A percentile compares a stretch with the other conserved stretches of the same genome.
Conservation (phyloP, 1,284 basidiomycete genomes). For the Xerocomus minutiporus region DNA sequence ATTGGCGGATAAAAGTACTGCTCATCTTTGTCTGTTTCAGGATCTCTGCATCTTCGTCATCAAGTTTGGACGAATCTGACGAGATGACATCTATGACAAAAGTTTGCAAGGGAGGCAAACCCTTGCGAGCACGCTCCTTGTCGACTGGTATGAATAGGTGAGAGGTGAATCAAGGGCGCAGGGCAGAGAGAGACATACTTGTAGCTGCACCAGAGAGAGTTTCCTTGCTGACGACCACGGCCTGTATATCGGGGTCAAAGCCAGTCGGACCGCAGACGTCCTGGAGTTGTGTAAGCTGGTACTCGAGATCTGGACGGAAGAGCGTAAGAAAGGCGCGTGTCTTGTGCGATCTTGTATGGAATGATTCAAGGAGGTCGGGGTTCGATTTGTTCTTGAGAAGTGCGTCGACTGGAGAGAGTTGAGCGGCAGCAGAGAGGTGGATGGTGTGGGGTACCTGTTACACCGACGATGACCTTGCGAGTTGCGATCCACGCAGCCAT, state of each 20-base stretch:
- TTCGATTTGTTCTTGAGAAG: constrained; percentile 76
- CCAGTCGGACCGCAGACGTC: constrained; percentile 89
- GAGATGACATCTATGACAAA: constrained; percentile 89
- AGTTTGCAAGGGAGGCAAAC: constrained; percentile 57
- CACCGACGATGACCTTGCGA: constrained; percentile 82
- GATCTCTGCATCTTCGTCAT: constrained; percentile 58
- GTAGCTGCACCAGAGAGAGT: constrained; percentile 71
- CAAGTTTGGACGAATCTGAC: constrained; percentile 49
- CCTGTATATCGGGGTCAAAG: constrained; percentile 80
- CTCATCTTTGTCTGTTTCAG: constrained; percentile 82
- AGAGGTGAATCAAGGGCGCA: neutral
- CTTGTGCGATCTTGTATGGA: constrained; percentile 50
- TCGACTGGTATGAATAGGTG: constrained; percentile 47
- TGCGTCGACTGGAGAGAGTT: constrained; percentile 50
- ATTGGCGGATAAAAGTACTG: constrained; percentile 83
- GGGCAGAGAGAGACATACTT: constrained; percentile 42
- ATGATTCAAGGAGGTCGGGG: constrained; percentile 64
- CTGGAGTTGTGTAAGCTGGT: constrained; percentile 66
- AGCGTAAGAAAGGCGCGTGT: constrained; percentile 63
- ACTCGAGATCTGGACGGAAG: constrained; percentile 60
- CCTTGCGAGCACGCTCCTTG: constrained; percentile 49
- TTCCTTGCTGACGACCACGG: constrained; percentile 83
- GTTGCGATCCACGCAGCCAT: constrained; percentile 82
- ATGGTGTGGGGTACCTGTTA: constrained; percentile 58
- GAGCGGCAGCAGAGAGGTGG: constrained; percentile 15